These are phyloP conservation scores for Neopestalotiopsis sp. DNA, from an alignment of 2,329 filamentous ascomycete species.

Conservation along the genomic window DNA sequence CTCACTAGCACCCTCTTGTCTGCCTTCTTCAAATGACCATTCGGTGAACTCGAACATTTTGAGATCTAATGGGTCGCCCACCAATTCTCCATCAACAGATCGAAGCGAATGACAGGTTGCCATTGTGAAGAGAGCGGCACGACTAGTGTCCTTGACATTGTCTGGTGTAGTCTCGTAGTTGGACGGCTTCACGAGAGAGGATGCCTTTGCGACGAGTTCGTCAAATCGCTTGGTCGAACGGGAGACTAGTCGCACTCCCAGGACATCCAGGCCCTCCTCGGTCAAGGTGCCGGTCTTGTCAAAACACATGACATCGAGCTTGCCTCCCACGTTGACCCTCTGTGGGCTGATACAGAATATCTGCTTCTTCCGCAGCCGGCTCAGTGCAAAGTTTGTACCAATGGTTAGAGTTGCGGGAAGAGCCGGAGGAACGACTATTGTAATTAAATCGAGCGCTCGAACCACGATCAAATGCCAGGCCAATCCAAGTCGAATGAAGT, in stretches of 20 bases:
- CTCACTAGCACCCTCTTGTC: conserved; percentile 65
- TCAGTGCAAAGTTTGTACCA: conserved; percentile 92
- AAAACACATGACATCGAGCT: conserved; percentile 95
- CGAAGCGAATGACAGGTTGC: conserved; percentile 94
- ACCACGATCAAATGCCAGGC: conserved; percentile 91
- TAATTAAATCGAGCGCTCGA: conserved; percentile 91
- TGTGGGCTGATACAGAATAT: conserved; percentile 99
- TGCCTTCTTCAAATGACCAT: conserved; percentile 91
- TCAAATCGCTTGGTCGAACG: conserved; percentile 68
- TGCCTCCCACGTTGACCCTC: conserved; percentile 94
- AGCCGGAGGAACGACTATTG: conserved; percentile 94
- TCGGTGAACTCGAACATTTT: conserved; percentile 99
- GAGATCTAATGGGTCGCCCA: conserved; percentile 92
- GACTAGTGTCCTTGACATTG: conserved; percentile 40
- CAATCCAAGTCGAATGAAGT: conserved; percentile 85
- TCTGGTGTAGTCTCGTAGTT: conserved; percentile 33
- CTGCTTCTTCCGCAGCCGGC: conserved; percentile 81
- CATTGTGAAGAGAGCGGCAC: conserved; percentile 87
- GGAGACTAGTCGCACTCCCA: conserved; percentile 83
- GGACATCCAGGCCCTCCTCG: conserved; percentile 92
- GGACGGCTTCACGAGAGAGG: conserved; percentile 57
- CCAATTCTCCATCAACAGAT: conserved; percentile 82
- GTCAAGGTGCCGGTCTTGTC: conserved; percentile 99
- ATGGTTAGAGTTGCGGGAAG: conserved; percentile 94
- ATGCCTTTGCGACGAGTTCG: conserved; percentile 73